These are phyloP conservation scores for Hypoxylon sp. DNA, from an alignment of 2,329 filamentous ascomycete genomes.

Conservation along the genomic window DNA sequence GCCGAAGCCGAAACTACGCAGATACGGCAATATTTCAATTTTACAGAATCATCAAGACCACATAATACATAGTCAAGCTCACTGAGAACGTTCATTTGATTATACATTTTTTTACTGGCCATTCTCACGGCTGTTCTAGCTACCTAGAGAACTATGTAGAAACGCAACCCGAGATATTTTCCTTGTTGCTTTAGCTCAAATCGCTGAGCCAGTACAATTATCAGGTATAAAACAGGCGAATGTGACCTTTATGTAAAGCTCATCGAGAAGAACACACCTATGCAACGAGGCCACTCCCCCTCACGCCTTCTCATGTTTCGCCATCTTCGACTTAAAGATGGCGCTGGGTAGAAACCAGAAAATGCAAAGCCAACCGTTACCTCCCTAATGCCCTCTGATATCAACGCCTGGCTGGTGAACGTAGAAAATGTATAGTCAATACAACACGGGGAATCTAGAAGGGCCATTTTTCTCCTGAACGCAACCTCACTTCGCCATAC, in stretches of 20 bases:
- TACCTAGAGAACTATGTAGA: conserved; percentile 17
- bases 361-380: conserved; percentile 46
- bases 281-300: conserved; percentile 21
- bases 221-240: not conserved
- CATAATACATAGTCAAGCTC: not conserved
- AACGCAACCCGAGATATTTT: conserved; percentile 10
- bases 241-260: not conserved
- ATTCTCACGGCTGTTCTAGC: conserved; percentile 32
- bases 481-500: conserved; percentile 1
- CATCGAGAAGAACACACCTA: conserved; percentile 20
- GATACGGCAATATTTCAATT: not conserved
- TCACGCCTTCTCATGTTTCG: conserved; percentile 4
- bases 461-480: conserved; percentile 10
- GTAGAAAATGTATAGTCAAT: conserved; percentile 49
- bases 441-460: conserved; percentile 42
- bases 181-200: not conserved
- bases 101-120: conserved; percentile 28
- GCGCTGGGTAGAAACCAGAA: conserved; percentile 26
- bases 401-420: conserved; percentile 52
- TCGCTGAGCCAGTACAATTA: not conserved
- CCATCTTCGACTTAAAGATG: conserved; percentile 3
- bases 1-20: conserved; percentile 20
- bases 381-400: conserved; percentile 48
- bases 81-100: conserved; percentile 1
- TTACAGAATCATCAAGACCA: not conserved